Evolutionary conservation across 768 basidiomycete species (phyloP).

Genomic region (Lyophyllum atratum): DNA sequence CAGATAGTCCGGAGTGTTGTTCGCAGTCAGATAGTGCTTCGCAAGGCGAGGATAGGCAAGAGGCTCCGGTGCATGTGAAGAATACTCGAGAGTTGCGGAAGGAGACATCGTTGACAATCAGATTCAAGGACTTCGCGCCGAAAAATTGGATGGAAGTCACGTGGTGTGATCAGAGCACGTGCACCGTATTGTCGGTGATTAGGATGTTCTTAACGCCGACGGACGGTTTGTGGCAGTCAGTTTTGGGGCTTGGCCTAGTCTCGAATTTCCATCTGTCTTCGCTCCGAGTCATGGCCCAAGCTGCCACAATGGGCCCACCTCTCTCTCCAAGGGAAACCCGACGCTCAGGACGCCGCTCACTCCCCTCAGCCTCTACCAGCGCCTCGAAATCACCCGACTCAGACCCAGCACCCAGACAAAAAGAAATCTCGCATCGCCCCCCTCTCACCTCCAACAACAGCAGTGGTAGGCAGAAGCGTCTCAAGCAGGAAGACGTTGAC

Average conservation of each 20-base stretch:
- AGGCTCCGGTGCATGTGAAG: slow-evolving; percentile 69
- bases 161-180: slow-evolving; percentile 14
- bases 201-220: slow-evolving; percentile 9
- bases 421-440: slow-evolving; percentile 43
- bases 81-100: slow-evolving; percentile 62
- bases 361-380: slow-evolving; percentile 64
- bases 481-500: slow-evolving; percentile 76
- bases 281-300: slow-evolving; percentile 55
- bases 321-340: slow-evolving; percentile 76
- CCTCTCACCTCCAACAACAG: slow-evolving; percentile 40
- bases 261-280: background rate
- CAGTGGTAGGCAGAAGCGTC: slow-evolving; percentile 54
- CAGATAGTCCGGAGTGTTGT: slow-evolving; percentile 83
- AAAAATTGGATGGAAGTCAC: slow-evolving; percentile 8
- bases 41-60: slow-evolving; percentile 68
- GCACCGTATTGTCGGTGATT: slow-evolving; percentile 8
- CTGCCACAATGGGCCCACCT: slow-evolving; percentile 74
- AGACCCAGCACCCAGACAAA: slow-evolving; percentile 54
- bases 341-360: slow-evolving; percentile 75
- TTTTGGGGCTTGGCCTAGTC: background rate
- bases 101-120: slow-evolving; percentile 34
- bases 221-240: slow-evolving; percentile 4
- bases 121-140: background rate
- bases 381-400: slow-evolving; percentile 78
- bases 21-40: slow-evolving; percentile 62